Conservation (phyloP, 768 basidiomycete species). For the Phaeotremella skinneri region DNA sequence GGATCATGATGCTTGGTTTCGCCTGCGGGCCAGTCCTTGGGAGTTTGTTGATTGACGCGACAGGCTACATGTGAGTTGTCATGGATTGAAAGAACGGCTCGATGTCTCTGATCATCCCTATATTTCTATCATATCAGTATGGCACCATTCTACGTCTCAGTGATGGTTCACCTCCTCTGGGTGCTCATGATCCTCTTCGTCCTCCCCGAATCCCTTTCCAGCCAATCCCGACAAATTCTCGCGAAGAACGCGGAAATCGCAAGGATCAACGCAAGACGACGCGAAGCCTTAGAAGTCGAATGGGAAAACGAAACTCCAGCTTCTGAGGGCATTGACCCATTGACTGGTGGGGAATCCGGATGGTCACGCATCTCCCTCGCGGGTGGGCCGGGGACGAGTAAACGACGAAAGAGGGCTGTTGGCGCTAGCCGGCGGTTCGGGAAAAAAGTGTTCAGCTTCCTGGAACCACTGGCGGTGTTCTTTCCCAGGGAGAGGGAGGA, state of each 20-base stretch:
- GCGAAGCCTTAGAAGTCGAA: constrained; percentile 42
- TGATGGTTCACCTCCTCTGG: constrained; percentile 58
- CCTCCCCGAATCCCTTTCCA: constrained; percentile 63
- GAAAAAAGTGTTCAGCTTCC: constrained; percentile 55
- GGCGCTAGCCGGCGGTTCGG: constrained; percentile 45
- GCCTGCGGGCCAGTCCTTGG: constrained; percentile 74
- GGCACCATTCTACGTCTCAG: constrained; percentile 70
- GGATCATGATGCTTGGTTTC: constrained; percentile 73
- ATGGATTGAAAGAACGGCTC: neutral
- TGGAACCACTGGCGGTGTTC: constrained; percentile 70
- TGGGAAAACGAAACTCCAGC: constrained; percentile 45
- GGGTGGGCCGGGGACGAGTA: constrained; percentile 11
- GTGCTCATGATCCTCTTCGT: constrained; percentile 64
- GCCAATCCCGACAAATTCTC: constrained; percentile 53
- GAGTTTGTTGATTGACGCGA: constrained; percentile 62
- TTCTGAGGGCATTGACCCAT: constrained; percentile 5
- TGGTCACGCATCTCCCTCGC: constrained; percentile 26
- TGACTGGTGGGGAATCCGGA: constrained; percentile 25
- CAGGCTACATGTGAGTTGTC: constrained; percentile 51
- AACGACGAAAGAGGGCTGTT: constrained; percentile 27
- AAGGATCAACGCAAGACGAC: constrained; percentile 18
- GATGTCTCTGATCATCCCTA: no score
- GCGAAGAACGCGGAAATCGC: constrained; percentile 33
- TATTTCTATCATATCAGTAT: constrained; percentile 34
- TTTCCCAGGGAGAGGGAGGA: constrained; percentile 56